Conservation (phyloP, 2,329 filamentous ascomycete genomes). For the Coniochaeta sp. region DNA sequence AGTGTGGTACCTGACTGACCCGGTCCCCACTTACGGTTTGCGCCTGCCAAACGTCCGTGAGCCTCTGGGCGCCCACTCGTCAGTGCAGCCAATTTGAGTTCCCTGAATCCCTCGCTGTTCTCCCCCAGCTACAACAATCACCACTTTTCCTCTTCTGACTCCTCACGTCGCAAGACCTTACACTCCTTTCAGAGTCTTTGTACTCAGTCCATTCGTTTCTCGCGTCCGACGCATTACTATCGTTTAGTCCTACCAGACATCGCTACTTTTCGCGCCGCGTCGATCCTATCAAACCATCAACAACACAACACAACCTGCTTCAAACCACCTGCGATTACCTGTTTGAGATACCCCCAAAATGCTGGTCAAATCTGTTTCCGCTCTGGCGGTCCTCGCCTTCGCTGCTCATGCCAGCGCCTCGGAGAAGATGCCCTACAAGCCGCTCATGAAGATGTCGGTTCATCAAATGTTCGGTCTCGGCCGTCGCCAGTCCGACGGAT, state of each 20-base stretch:
- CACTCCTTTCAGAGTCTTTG: constrained; percentile 1
- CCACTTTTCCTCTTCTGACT: not conserved
- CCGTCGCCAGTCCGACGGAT: constrained; percentile 34
- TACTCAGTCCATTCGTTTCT: constrained; percentile 1
- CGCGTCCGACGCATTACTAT: not conserved
- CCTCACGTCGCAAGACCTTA: constrained; percentile 1
- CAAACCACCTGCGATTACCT: not conserved
- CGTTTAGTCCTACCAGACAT: not conserved
- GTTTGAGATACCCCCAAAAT: constrained; percentile 16
- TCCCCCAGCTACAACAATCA: not conserved
- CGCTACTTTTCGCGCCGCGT: not conserved
- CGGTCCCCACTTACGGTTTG: not conserved
- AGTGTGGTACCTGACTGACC: not conserved
- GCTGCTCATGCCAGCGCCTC: constrained; percentile 21
- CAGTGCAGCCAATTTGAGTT: not conserved
- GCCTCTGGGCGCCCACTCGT: not conserved
- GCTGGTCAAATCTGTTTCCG: constrained; percentile 34
- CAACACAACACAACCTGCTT: not conserved
- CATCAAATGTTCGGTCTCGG: constrained; percentile 32
- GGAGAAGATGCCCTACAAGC: constrained; percentile 26
- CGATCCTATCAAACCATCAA: not conserved
- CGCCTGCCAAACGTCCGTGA: constrained; percentile 1
- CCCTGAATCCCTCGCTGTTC: not conserved
- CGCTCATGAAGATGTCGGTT: constrained; percentile 26
- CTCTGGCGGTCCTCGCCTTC: constrained; percentile 36